Evolutionary conservation across 768 basidiomycete species (phyloP), one percentile per base, ranked within the genome.

Genomic region (Macrolepiota dolichaula): DNA sequence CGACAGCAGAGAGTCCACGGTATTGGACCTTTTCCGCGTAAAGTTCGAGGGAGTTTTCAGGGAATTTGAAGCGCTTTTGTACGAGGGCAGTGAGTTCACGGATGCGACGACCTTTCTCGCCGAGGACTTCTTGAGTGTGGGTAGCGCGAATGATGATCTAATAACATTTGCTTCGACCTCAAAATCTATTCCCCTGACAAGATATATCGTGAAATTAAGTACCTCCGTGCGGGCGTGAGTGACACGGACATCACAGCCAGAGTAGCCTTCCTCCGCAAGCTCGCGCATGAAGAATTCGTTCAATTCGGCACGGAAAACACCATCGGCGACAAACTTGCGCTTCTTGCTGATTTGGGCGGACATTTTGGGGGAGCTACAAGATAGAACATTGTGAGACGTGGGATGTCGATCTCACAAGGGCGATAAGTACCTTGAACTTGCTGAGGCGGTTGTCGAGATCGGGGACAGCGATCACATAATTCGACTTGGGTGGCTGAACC

Each of bases 141-240:
- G 96, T 98, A 61, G 97, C 97, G 70, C 96, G 94, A 80, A 99
- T 98, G 82, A 99, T 98, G 75, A 99, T 98, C 92, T 94, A 64
- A 56, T 25, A 37, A 15, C 32, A 54, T 44, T 57, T 61, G 22
- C 32, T 36, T 37, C 55, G 32, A 25, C 32, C 35, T 37, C 55
- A 36, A 25, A 62, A 55, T 29, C 57, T 32, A 46, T 25, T 27
- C 55, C n/a, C 52, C 54, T 37, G 27, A 19, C 24, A 56, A 42
- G 47, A 46, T n/a, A n/a, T n/a, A n/a, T 3, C 47, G 29, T 24
- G 5, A 42, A 57, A 32, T 57, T 52, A 49, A 15, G 61, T 72
- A 93, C 92, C 83, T 99, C 97, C 69, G 97, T 99, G 72, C 96
- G 92, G 65, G 96, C 96, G 76, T 98, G 96, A 67, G 97, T 98